Evolutionary conservation across 768 basidiomycete species (phyloP).

Genomic region (Boletus subcaerulescens): DNA sequence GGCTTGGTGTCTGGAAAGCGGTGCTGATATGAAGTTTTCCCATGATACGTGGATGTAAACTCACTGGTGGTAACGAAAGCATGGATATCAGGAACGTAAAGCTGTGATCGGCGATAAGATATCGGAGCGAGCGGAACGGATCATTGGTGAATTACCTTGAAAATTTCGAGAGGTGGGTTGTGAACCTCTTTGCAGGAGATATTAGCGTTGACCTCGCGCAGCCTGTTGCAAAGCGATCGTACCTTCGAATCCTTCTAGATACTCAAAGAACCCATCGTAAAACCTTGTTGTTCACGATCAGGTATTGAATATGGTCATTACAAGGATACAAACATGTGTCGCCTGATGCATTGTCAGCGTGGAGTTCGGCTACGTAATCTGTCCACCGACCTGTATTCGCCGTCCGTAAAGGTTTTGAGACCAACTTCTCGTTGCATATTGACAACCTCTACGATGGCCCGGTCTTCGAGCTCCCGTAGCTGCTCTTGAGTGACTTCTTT

Average conservation of each 20-base stretch:
- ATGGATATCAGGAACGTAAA: constrained; percentile 24
- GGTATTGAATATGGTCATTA: background rate
- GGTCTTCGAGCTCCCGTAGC: constrained; percentile 38
- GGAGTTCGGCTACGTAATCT: background rate
- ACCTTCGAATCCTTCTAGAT: constrained; percentile 28
- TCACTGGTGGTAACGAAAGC: constrained; percentile 21
- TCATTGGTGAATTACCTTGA: constrained; percentile 14
- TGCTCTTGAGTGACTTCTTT: constrained; percentile 34
- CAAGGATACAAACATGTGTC: constrained; percentile 21
- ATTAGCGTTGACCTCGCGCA: background rate
- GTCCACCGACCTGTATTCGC: constrained; percentile 36
- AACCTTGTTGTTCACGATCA: constrained; percentile 17
- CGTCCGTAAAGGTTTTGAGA: constrained; percentile 42
- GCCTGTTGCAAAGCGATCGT: background rate
- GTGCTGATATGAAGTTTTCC: background rate
- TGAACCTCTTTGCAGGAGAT: constrained; percentile 13
- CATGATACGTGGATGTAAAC: background rate
- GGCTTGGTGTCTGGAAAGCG: constrained; percentile 18
- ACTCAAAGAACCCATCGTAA: constrained; percentile 29
- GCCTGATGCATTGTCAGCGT: constrained; percentile 14
- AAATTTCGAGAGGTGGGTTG: constrained; percentile 25
- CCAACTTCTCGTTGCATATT: constrained; percentile 39
- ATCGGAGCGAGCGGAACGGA: background rate
- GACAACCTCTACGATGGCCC: constrained; percentile 36
- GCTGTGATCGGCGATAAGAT: constrained; percentile 9